Evolutionary conservation across 108 stramenopile genomes (phyloP).

Genomic region (Cyclotella atomus): DNA sequence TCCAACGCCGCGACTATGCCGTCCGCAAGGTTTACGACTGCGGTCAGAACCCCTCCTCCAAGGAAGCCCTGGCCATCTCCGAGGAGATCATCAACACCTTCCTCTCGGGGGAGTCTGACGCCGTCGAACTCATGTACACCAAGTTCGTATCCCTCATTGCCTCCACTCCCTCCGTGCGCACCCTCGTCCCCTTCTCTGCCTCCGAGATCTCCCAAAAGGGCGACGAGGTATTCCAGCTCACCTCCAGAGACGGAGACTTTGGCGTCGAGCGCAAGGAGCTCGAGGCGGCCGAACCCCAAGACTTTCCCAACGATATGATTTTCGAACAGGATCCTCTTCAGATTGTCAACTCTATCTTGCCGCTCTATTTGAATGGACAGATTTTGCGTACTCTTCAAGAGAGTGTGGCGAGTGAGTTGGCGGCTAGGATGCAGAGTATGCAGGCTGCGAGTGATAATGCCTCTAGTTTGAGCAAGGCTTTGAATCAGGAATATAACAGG

Average conservation of each 20-base stretch:
- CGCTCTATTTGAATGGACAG: slow-evolving; percentile 95
- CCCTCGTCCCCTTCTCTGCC: slow-evolving; percentile 95
- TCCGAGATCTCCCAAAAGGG: slow-evolving; percentile 89
- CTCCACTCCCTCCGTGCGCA: slow-evolving; percentile 87
- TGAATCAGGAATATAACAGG: slow-evolving; percentile 90
- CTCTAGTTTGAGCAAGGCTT: slow-evolving; percentile 76
- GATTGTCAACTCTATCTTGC: slow-evolving; percentile 96
- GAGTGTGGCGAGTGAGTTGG: slow-evolving; percentile 95
- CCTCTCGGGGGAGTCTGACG: slow-evolving; percentile 93
- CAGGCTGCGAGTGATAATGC: slow-evolving; percentile 97
- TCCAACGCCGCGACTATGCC: slow-evolving; percentile 78
- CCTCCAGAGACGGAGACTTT: slow-evolving; percentile 84
- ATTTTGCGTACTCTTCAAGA: slow-evolving; percentile 95
- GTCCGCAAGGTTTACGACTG: slow-evolving; percentile 83
- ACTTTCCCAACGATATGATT: slow-evolving; percentile 96
- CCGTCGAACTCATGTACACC: slow-evolving; percentile 96
- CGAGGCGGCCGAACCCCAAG: slow-evolving; percentile 80
- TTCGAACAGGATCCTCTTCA: slow-evolving; percentile 98
- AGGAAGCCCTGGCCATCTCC: slow-evolving; percentile 90
- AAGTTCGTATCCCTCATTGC: slow-evolving; percentile 95
- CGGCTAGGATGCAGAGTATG: slow-evolving; percentile 97
- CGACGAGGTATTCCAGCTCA: slow-evolving; percentile 97
- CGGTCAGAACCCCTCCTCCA: slow-evolving; percentile 91
- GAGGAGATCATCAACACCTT: slow-evolving; percentile 90
- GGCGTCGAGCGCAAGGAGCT: slow-evolving; percentile 82